Conservation (phyloP, 1,284 basidiomycete species). For the Somion occarium region DNA sequence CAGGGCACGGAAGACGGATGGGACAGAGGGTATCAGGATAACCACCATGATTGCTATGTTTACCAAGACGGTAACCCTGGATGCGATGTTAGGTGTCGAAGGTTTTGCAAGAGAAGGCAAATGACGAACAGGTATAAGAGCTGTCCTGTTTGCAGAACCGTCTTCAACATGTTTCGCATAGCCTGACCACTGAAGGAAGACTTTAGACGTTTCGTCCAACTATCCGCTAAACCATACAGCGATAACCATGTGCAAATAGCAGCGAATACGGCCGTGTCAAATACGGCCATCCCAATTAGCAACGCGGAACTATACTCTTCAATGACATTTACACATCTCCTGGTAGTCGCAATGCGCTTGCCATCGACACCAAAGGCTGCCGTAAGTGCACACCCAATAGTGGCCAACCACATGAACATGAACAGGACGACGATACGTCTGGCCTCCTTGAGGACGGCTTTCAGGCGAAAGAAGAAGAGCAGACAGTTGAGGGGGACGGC, state of each 20-base stretch:
- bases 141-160: slow-evolving; percentile 4
- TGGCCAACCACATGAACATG: slow-evolving; percentile 6
- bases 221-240: slow-evolving; percentile 5
- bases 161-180: slow-evolving; percentile 1
- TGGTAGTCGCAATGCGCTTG: slow-evolving; percentile 5
- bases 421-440: slow-evolving; percentile 2
- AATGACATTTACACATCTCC: slow-evolving; percentile 6
- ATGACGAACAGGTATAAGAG: too few relatives aligned
- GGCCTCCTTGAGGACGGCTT: slow-evolving; percentile 4
- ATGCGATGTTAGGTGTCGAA: background rate
- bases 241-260: slow-evolving; percentile 1
- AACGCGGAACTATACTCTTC: slow-evolving; percentile 4
- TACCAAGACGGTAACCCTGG: slow-evolving; percentile 5
- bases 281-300: slow-evolving; percentile 3
- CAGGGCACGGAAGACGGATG: slow-evolving; percentile 7
- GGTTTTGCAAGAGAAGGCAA: too few relatives aligned
- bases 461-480: slow-evolving; percentile 8
- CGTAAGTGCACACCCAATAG: slow-evolving; percentile 1
- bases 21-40: slow-evolving; percentile 7
- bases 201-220: background rate
- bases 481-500: slow-evolving; percentile 6
- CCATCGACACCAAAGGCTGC: slow-evolving; percentile 7
- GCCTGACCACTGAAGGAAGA: slow-evolving; percentile 6
- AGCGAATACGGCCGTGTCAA: slow-evolving; percentile 6
- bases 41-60: slow-evolving; percentile 5